phyloP scores from a whole-genome alignment of 208 protist genomes.

The Strigomonas culicis region DNA sequence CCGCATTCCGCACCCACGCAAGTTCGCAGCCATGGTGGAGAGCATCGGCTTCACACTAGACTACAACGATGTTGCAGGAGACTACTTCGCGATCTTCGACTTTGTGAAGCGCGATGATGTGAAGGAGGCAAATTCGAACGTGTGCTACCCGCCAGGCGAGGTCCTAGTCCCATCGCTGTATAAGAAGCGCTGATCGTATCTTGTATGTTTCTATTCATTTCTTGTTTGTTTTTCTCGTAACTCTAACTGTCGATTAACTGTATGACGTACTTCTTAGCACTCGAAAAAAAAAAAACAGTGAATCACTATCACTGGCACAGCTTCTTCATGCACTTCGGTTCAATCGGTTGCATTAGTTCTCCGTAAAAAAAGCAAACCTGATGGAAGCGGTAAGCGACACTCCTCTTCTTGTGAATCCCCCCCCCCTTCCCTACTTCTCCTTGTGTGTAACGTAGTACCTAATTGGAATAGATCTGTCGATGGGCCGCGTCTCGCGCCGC shows the following conservation, averaged over 20 bases:
- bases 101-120: conserved; percentile 80
- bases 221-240: conserved; percentile 3
- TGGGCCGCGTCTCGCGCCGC: conserved; percentile 40
- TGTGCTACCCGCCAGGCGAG: conserved; percentile 52
- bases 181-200: conserved; percentile 84
- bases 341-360: too few species aligned
- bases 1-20: conserved; percentile 67
- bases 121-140: conserved; percentile 32
- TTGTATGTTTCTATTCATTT: background rate
- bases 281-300: background rate
- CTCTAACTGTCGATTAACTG: conserved; percentile 1
- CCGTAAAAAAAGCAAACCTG: too few species aligned
- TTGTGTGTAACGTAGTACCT: background rate
- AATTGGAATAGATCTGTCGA: conserved; percentile 6
- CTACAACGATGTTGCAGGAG: conserved; percentile 77
- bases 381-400: too few species aligned
- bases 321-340: too few species aligned
- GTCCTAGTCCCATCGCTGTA: conserved; percentile 92
- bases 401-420: too few species aligned
- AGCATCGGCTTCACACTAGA: conserved; percentile 83
- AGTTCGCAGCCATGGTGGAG: conserved; percentile 81
- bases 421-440: background rate
- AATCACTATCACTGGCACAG: background rate
- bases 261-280: background rate
- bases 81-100: conserved; percentile 93